phyloP scores from a whole-genome alignment of 176 grass and related monocot species.

The Coix lacrymajobi region DNA sequence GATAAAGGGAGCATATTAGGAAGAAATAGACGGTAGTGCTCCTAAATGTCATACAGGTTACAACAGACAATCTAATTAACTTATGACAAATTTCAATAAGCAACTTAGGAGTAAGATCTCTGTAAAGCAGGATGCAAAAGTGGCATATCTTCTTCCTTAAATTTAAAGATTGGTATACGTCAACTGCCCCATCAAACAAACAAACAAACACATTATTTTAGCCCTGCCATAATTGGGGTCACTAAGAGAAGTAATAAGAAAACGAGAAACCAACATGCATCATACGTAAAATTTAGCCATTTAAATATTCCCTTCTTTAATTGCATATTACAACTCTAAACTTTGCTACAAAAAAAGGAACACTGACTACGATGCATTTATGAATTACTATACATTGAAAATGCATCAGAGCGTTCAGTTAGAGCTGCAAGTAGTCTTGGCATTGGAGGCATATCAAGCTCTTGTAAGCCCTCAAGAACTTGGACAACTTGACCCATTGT shows the following conservation, averaged over 20 bases:
- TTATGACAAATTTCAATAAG: background rate
- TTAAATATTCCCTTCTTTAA: background rate
- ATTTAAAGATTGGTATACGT: background rate
- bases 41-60: background rate
- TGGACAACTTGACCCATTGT: background rate
- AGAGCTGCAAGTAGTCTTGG: background rate
- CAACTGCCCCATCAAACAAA: background rate
- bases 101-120: background rate
- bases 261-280: background rate
- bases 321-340: background rate
- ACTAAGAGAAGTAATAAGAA: background rate
- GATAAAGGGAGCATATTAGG: background rate
- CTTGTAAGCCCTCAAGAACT: background rate
- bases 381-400: background rate
- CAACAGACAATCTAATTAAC: background rate
- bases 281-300: background rate
- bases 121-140: background rate
- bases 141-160: background rate
- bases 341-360: background rate
- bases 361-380: background rate
- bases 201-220: background rate
- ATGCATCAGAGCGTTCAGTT: background rate
- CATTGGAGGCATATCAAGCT: background rate
- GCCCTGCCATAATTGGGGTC: background rate
- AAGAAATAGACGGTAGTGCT: background rate